Percentiles rank a stretch among this genome's conserved stretches.
Conservation (phyloP, 441 rosid species). For the Pelargonium cotyledonis region DNA sequence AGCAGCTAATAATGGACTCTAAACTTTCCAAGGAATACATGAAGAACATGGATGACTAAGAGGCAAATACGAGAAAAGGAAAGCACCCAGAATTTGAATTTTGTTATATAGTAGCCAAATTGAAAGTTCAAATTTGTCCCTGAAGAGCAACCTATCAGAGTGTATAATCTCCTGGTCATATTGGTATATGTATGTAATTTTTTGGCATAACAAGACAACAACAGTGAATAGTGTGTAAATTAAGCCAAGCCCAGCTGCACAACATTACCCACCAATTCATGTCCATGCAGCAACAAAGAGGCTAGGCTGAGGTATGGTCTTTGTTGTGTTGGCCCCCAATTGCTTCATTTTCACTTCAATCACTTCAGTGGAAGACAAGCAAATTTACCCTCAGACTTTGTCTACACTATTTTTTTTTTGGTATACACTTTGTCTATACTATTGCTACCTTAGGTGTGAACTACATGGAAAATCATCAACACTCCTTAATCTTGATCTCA, state of each 20-base stretch:
- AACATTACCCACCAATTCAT: not conserved
- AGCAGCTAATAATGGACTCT: conserved; percentile 64
- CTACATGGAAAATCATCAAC: too few species aligned
- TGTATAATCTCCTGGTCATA: not conserved
- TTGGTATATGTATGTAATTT: not conserved
- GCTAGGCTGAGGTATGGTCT: not conserved
- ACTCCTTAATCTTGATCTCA: too few species aligned
- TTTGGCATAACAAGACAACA: conserved; percentile 8
- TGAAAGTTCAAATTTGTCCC: not conserved
- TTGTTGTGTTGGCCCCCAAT: not conserved
- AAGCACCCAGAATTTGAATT: not conserved
- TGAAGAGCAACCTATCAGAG: too few species aligned
- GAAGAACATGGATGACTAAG: conserved; percentile 70
- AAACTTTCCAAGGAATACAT: conserved; percentile 91
- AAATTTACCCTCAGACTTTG: not conserved
- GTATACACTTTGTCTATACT: too few species aligned
- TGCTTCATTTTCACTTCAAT: conserved; percentile 1
- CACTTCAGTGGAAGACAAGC: not conserved
- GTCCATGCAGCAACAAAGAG: not conserved
- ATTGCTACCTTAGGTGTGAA: too few species aligned
- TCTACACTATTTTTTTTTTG: too few species aligned
- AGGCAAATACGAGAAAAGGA: conserved; percentile 6
- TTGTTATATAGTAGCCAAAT: conserved; percentile 1
- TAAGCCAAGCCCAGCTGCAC: not conserved
- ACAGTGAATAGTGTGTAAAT: not conserved